Evolutionary conservation across 2,329 filamentous ascomycete species (phyloP), one percentile per base, ranked within the genome.

Genomic region (Ophiostoma australiae): DNA sequence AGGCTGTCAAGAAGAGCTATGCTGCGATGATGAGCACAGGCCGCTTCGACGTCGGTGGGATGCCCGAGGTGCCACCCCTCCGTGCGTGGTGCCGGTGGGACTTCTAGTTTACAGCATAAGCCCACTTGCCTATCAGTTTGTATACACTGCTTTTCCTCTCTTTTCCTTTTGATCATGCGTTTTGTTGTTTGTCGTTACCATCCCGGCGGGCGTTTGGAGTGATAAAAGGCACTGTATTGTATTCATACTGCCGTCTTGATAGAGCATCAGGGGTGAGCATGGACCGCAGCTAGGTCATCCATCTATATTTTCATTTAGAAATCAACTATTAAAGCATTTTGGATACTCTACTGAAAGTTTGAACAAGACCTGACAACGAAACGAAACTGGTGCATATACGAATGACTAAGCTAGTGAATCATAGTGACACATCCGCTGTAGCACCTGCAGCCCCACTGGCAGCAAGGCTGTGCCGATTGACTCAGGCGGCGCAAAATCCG

Each of bases 51-150:
- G 87, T 88, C 48, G 90, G 89, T 0, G 76, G 89, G 7, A 90
- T 97, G 81, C 94, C 94, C 0, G 84, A 90, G 75, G 81, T 93
- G 66, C 92, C 94, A 27, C 94, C 94, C 0, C 89, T 89, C 79
- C 84, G 88, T 73, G 92, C 94, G 76, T 94, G 89, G 83, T 89
- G 88, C 74, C 80, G 82, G 37, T 94, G 90, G 86, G 87, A 92
- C 77, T 89, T 94, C 76, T 94, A 71, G 41, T 69, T 20, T 41
- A 0, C 33, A 33, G 52, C 23, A 61, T 61, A 13, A 23, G n/a
- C 35, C 31, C 58, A 63, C n/a, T 31, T 31, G n/a, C 20, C 23
- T 65, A 31, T 35, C n/a, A 44, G 17, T 31, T 33, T 41, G 52
- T 52, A 58, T 58, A 58, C 23, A 27, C 52, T 58, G 11, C 5